Evolutionary conservation across 495 filamentous ascomycete species (phyloP).

Genomic region (Aspergillus avenaceus): DNA sequence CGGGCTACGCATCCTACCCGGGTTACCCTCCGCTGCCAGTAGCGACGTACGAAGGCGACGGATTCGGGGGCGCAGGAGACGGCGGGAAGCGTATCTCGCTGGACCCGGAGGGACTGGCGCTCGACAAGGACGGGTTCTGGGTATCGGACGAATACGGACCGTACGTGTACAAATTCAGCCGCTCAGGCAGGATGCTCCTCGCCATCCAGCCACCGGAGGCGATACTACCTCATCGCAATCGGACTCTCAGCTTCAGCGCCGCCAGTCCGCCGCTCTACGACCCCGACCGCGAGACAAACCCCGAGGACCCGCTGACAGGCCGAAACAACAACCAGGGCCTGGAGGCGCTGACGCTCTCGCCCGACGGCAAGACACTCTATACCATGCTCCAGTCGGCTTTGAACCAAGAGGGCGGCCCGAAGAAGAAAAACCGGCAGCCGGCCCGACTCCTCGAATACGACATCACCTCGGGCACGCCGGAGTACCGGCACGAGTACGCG

Average conservation of each 20-base stretch:
- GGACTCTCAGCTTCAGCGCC: slow-evolving; percentile 53
- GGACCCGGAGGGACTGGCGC: slow-evolving; percentile 69
- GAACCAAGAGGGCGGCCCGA: slow-evolving; percentile 60
- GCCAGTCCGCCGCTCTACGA: slow-evolving; percentile 62
- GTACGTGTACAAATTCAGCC: slow-evolving; percentile 65
- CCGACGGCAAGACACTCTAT: slow-evolving; percentile 63
- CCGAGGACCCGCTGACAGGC: slow-evolving; percentile 57
- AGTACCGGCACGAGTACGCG: slow-evolving; percentile 60
- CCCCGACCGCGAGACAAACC: slow-evolving; percentile 34
- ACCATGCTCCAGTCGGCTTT: slow-evolving; percentile 65
- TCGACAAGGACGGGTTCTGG: slow-evolving; percentile 69
- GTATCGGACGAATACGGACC: slow-evolving; percentile 78
- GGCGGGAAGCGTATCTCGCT: slow-evolving; percentile 61
- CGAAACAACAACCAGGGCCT: slow-evolving; percentile 76
- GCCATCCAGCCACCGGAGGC: slow-evolving; percentile 68
- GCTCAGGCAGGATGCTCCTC: slow-evolving; percentile 53
- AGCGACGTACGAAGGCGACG: slow-evolving; percentile 66
- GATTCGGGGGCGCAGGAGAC: slow-evolving; percentile 60
- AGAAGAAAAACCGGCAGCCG: slow-evolving; percentile 49
- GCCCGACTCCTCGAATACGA: slow-evolving; percentile 64
- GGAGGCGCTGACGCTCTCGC: slow-evolving; percentile 63
- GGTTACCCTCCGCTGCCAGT: slow-evolving; percentile 64
- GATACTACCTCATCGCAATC: slow-evolving; percentile 63
- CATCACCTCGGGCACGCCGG: slow-evolving; percentile 32
- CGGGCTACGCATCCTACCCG: slow-evolving; percentile 46